Conservation (phyloP, 1,139 yeast species). For the Schwanniomyces etchellsii region DNA sequence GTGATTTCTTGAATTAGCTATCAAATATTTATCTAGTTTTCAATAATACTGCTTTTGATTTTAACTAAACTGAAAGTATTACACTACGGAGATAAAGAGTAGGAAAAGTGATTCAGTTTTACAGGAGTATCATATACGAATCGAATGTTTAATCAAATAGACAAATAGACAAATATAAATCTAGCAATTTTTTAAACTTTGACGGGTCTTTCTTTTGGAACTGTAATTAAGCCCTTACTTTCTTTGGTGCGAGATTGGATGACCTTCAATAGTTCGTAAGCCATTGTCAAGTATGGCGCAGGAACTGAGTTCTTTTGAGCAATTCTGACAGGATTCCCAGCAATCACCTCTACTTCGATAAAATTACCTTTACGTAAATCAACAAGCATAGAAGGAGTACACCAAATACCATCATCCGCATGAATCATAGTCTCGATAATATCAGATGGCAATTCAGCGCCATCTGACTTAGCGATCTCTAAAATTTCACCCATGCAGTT, state of each 20-base stretch:
- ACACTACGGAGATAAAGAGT: too few relatives aligned
- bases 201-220: constrained; percentile 7
- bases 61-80: too few relatives aligned
- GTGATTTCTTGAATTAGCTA: constrained; percentile 5
- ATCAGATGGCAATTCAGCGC: constrained; percentile 8
- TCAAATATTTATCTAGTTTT: too few relatives aligned
- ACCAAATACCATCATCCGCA: constrained; percentile 51
- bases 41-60: too few relatives aligned
- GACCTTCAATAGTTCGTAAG: constrained; percentile 25
- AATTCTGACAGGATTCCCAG: constrained; percentile 54
- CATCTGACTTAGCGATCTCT: constrained; percentile 49
- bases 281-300: constrained; percentile 23
- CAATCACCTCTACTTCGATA: constrained; percentile 55
- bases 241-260: constrained; percentile 27
- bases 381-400: constrained; percentile 59
- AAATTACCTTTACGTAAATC: constrained; percentile 58
- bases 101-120: too few relatives aligned
- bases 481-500: constrained; percentile 32
- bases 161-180: too few relatives aligned
- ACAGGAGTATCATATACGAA: too few relatives aligned
- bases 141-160: too few relatives aligned
- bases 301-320: constrained; percentile 34
- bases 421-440: constrained; percentile 41
- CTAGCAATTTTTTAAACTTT: too few relatives aligned
- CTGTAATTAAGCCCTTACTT: constrained; percentile 4